Evolutionary conservation across 148 eudicot genomes (phyloP), one percentile per base, ranked within the genome.

Genomic region (Nyssa sinensis): DNA sequence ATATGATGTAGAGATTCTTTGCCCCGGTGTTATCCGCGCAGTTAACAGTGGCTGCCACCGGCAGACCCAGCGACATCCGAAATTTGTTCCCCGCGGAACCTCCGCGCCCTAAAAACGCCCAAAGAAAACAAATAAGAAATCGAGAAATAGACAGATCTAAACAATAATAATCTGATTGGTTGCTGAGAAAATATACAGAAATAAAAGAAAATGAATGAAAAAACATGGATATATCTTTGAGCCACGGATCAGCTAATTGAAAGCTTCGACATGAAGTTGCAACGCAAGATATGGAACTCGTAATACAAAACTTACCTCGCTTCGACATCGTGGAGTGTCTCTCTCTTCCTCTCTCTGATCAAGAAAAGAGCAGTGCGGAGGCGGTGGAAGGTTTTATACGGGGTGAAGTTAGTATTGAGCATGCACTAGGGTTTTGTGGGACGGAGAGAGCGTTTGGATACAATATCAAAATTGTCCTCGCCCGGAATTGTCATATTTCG

Each of bases 71-170:
- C 65, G 91, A 90, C 94, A 90, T 90, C 75, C 94, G 69, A 77
- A 90, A 88, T 83, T 90, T 88, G 90, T 88, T 90, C 3, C 94
- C 94, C 17, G 94, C 91, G 51, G 88, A 84, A 37, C 94, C 91
- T 73, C 94, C 94, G 32, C 91, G 84, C 41, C 91, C 94, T 90
- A 73, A 62, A 64, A 3, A 57, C 25, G 12, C 59, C 39, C 39
- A 24, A 28, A 7, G 27, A 6, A 29, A 19, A 27, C 0, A 23
- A 24, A n/a, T 17, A 0, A 53, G n/a, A 53, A 53, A 53, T 53
- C 3, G 1, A 4, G 59, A 21, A 21, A 53, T 53, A n/a, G n/a
- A n/a, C n/a, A n/a, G n/a, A n/a, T n/a, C n/a, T 17, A 65, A 16
- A 5, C 24, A 66, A 16, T 25, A 23, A n/a, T 16, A 1, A 57